phyloP scores from a whole-genome alignment of 208 protist genomes.

The Leishmania arabica region DNA sequence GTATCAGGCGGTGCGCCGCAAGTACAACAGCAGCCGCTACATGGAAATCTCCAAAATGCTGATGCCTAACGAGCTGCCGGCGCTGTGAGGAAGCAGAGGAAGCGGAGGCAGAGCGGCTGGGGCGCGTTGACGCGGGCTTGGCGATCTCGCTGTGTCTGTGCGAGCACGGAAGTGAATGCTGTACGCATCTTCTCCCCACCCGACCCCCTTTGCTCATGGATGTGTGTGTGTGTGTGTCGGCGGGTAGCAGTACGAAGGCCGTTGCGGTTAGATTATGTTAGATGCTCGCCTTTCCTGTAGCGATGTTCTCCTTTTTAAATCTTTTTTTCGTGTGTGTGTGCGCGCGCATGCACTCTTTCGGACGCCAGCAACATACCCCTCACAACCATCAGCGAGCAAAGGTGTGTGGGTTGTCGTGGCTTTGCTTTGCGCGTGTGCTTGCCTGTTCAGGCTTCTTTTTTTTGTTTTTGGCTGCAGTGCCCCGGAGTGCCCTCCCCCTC shows the following conservation, averaged over 20 bases:
- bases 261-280: neutral
- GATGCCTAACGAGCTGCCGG: conserved; percentile 63
- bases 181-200: neutral
- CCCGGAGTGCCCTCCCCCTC: neutral
- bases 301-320: neutral
- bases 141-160: neutral
- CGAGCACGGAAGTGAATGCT: neutral
- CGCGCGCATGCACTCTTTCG: neutral
- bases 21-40: conserved; percentile 82
- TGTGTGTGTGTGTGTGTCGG: neutral
- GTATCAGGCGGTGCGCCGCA: conserved; percentile 86
- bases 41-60: conserved; percentile 79
- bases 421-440: neutral
- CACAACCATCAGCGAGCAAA: neutral
- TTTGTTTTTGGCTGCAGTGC: neutral
- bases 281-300: neutral
- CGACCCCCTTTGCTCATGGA: neutral
- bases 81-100: conserved; percentile 13
- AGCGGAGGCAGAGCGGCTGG: neutral
- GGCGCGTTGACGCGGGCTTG: neutral
- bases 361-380: neutral
- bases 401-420: too few relatives aligned
- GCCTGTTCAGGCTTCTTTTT: conserved; percentile 5
- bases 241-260: neutral
- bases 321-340: too few relatives aligned